phyloP scores from a whole-genome alignment of 768 basidiomycete species.

The Boletus rubroflammeus region DNA sequence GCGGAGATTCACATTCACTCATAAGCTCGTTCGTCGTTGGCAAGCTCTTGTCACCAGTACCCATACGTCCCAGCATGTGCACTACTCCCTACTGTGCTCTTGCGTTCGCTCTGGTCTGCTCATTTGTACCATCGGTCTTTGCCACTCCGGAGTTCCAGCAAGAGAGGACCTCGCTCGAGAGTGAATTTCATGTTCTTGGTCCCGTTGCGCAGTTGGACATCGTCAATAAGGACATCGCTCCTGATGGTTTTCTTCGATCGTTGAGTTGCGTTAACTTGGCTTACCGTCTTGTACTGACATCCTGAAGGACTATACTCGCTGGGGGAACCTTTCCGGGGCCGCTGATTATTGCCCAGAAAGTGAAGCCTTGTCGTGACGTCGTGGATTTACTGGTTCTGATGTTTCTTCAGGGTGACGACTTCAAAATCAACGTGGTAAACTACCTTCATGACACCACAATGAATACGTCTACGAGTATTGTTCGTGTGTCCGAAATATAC shows the following conservation, averaged over 20 bases:
- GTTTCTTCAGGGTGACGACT: conserved; percentile 33
- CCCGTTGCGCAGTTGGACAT: conserved; percentile 33
- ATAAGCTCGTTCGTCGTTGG: neutral
- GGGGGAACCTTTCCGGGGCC: conserved; percentile 44
- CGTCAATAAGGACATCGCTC: conserved; percentile 40
- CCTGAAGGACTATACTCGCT: conserved; percentile 38
- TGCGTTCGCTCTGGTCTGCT: neutral
- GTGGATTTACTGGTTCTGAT: neutral
- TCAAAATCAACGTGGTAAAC: conserved; percentile 44
- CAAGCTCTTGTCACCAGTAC: neutral
- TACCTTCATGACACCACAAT: conserved; percentile 44
- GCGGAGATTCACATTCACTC: neutral
- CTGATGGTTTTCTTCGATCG: conserved; percentile 46
- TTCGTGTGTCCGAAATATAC: conserved; percentile 23
- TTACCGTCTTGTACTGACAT: neutral
- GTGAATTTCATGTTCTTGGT: conserved; percentile 10
- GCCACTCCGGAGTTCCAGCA: neutral
- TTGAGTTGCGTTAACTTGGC: conserved; percentile 19
- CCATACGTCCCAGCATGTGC: conserved; percentile 4
- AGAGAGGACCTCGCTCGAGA: neutral
- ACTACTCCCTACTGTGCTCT: neutral
- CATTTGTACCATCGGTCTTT: neutral
- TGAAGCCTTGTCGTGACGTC: neutral
- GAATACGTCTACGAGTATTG: conserved; percentile 49
- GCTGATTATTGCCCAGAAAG: conserved; percentile 39